Conservation (phyloP, 208 protist species). For the Trypanosoma lewisi region DNA sequence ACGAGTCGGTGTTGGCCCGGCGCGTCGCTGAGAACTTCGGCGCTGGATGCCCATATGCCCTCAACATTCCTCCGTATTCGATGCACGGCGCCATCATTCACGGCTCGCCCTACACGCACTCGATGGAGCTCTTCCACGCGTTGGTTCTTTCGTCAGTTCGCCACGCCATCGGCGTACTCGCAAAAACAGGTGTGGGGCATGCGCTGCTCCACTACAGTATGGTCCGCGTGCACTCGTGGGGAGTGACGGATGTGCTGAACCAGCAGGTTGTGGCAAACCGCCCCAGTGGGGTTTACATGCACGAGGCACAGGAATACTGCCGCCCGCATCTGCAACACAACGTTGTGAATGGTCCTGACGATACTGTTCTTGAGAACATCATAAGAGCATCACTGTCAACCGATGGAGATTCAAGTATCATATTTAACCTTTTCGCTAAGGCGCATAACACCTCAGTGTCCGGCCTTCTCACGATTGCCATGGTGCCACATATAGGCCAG, state of each 20-base stretch:
- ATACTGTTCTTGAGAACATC: slow-evolving; percentile 13
- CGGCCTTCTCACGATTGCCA: slow-evolving; percentile 16
- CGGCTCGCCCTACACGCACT: slow-evolving; percentile 11
- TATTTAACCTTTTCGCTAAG: slow-evolving; percentile 14
- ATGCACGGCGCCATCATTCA: slow-evolving; percentile 26
- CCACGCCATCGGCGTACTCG: slow-evolving; percentile 14
- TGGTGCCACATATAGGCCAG: slow-evolving; percentile 18
- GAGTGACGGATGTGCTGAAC: slow-evolving; percentile 28
- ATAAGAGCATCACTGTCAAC: not conserved
- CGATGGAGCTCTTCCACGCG: slow-evolving; percentile 20
- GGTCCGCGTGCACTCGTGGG: slow-evolving; percentile 38
- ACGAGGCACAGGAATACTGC: not conserved
- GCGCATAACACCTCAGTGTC: not conserved
- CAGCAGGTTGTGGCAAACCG: slow-evolving; percentile 20
- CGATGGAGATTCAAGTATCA: slow-evolving; percentile 15
- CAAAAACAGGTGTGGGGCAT: not conserved
- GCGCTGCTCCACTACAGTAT: slow-evolving; percentile 27
- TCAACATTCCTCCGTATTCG: not conserved
- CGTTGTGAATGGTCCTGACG: slow-evolving; percentile 2
- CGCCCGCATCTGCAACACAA: slow-evolving; percentile 6
- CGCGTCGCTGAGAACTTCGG: slow-evolving; percentile 18
- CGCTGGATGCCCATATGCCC: not conserved
- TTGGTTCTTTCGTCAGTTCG: slow-evolving; percentile 20
- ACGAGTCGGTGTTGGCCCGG: slow-evolving; percentile 15
- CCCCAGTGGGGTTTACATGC: not conserved